phyloP scores from a whole-genome alignment of 2,329 filamentous ascomycete species.

The Aspergillus pseudonomiae region DNA sequence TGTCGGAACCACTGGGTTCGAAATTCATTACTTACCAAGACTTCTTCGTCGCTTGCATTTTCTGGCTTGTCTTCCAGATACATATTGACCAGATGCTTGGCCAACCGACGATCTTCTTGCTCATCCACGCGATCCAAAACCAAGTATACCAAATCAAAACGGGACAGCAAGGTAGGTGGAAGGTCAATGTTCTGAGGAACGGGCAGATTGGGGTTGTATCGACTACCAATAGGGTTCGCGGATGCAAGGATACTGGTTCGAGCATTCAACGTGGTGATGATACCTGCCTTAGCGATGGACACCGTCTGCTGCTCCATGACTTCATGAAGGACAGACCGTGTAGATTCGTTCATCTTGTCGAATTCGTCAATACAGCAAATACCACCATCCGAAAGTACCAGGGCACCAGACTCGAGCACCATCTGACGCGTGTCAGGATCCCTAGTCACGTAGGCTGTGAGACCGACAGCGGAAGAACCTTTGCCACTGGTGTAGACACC shows the following conservation, averaged over 20 bases:
- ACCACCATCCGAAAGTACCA: slow-evolving; percentile 74
- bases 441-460: slow-evolving; percentile 76
- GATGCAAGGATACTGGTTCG: slow-evolving; percentile 94
- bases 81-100: slow-evolving; percentile 91
- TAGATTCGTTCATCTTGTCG: slow-evolving; percentile 78
- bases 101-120: slow-evolving; percentile 81
- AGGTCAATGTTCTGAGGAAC: slow-evolving; percentile 98
- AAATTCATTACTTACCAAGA: slow-evolving; percentile 65
- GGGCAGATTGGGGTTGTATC: slow-evolving; percentile 93
- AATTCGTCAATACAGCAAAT: slow-evolving; percentile 81
- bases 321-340: slow-evolving; percentile 74
- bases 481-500: slow-evolving; percentile 78
- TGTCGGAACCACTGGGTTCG: background rate
- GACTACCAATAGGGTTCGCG: slow-evolving; percentile 95
- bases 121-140: slow-evolving; percentile 95
- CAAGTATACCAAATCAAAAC: slow-evolving; percentile 96
- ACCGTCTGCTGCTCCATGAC: slow-evolving; percentile 82
- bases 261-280: slow-evolving; percentile 88
- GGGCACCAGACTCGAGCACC: slow-evolving; percentile 73
- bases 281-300: slow-evolving; percentile 76
- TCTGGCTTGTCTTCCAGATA: slow-evolving; percentile 95
- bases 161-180: slow-evolving; percentile 88
- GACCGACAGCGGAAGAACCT: slow-evolving; percentile 73
- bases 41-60: slow-evolving; percentile 74
- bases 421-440: slow-evolving; percentile 74